Conservation (phyloP, 2,329 filamentous ascomycete genomes). For the Ophiostoma piceae region DNA sequence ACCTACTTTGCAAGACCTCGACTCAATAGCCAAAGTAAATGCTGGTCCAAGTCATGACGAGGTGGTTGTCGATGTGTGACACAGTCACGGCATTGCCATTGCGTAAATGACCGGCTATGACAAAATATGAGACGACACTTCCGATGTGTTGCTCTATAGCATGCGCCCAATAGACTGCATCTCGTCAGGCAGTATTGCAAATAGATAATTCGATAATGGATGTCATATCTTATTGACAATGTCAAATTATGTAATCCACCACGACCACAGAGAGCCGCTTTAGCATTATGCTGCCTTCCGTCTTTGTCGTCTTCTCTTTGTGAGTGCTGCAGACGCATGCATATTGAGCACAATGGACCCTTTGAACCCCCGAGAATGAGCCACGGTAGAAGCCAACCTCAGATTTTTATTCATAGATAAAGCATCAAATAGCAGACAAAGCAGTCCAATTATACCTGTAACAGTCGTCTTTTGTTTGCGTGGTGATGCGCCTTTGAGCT, state of each 20-base stretch:
- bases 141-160: no score
- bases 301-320: constrained; percentile 8
- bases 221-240: not conserved
- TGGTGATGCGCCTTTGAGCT: constrained; percentile 8
- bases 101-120: no score
- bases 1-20: not conserved
- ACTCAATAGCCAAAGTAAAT: not conserved
- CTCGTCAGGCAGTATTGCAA: not conserved
- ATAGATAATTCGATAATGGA: not conserved
- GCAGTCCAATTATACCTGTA: constrained; percentile 7
- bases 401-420: not conserved
- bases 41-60: not conserved
- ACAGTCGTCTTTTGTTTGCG: constrained; percentile 11
- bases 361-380: not conserved
- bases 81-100: not conserved
- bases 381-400: not conserved
- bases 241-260: not conserved
- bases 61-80: not conserved
- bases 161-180: not conserved
- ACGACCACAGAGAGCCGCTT: not conserved
- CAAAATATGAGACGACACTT: no score
- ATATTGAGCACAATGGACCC: constrained; percentile 4
- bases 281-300: not conserved
- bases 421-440: not conserved
- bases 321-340: constrained; percentile 6